phyloP scores from a whole-genome alignment of 495 filamentous ascomycete species.

The Neurospora hispaniola region DNA sequence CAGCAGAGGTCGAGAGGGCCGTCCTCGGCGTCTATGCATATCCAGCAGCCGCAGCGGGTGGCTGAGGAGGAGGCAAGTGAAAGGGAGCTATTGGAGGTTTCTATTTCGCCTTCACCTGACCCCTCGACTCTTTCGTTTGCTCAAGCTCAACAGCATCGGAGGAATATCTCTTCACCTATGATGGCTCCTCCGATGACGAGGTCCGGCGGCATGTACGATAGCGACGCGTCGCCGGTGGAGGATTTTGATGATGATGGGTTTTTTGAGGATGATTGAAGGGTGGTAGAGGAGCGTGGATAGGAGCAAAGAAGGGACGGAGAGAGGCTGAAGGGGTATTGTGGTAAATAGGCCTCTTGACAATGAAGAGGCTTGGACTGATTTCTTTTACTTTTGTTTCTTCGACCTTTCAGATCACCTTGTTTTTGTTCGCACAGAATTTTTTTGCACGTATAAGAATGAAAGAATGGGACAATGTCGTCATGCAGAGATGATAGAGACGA shows the following conservation, averaged over 20 bases:
- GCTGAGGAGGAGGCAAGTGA: slow-evolving; percentile 21
- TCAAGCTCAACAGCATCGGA: background rate
- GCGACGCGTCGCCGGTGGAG: slow-evolving; percentile 48
- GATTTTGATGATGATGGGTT: slow-evolving; percentile 47
- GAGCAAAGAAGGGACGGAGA: background rate
- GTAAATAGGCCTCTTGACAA: background rate
- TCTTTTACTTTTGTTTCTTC: background rate
- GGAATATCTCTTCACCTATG: background rate
- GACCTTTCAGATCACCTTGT: background rate
- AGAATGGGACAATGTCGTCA: background rate
- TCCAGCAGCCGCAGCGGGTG: background rate
- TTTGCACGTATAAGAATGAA: background rate
- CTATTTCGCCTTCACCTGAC: background rate
- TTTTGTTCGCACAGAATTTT: slow-evolving; percentile 1
- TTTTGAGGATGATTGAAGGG: slow-evolving; percentile 39
- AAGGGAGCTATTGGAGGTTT: slow-evolving; percentile 4
- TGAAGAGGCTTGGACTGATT: background rate
- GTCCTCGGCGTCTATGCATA: slow-evolving; percentile 9
- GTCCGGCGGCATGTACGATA: slow-evolving; percentile 52
- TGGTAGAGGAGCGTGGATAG: background rate
- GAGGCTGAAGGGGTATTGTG: background rate
- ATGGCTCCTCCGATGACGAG: slow-evolving; percentile 62
- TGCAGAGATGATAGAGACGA: background rate
- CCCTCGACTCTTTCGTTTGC: slow-evolving; percentile 1
- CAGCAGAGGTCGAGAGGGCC: slow-evolving; percentile 16